Conservation (phyloP, 257 asterid genomes). For the Linderniella brevidens region DNA sequence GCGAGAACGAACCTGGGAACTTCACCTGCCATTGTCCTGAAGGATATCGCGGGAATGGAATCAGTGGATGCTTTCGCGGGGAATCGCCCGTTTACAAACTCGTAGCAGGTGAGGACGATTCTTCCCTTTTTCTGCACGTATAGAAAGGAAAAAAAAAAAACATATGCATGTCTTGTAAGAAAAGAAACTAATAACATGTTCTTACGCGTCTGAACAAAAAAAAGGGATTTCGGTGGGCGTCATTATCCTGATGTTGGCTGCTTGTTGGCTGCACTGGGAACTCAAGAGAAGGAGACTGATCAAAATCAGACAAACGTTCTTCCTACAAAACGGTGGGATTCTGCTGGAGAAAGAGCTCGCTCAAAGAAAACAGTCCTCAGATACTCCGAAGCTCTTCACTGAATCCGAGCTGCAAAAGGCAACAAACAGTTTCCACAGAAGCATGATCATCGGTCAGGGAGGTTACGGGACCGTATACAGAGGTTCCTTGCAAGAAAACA, state of each 20-base stretch:
- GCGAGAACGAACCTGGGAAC: conserved; percentile 11
- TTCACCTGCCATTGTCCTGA: conserved; percentile 19
- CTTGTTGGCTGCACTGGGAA: conserved; percentile 12
- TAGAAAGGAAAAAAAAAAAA: too few relatives aligned
- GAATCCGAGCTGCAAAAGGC: conserved; percentile 14
- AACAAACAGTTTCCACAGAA: conserved; percentile 11
- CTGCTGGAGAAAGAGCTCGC: conserved; percentile 15
- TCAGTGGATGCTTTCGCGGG: conserved; percentile 11
- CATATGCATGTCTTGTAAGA: too few relatives aligned
- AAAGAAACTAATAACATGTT: too few relatives aligned
- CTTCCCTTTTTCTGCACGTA: too few relatives aligned
- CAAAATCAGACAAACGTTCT: conserved; percentile 6
- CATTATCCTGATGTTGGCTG: conserved; percentile 7
- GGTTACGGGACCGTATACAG: conserved; percentile 15
- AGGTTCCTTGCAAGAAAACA: conserved; percentile 9
- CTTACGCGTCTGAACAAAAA: neutral
- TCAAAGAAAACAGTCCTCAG: conserved; percentile 6
- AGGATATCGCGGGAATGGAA: conserved; percentile 20
- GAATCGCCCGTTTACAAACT: conserved; percentile 11
- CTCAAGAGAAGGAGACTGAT: conserved; percentile 13
- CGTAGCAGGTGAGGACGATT: conserved; percentile 7
- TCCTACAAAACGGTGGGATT: conserved; percentile 12
- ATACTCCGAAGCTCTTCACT: conserved; percentile 8
- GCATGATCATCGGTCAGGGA: conserved; percentile 18
- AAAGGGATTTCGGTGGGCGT: conserved; percentile 15